Evolutionary conservation across 129 eudicot genomes (phyloP), one percentile per base, ranked within the genome.

Genomic region (Lactuca sativa): DNA sequence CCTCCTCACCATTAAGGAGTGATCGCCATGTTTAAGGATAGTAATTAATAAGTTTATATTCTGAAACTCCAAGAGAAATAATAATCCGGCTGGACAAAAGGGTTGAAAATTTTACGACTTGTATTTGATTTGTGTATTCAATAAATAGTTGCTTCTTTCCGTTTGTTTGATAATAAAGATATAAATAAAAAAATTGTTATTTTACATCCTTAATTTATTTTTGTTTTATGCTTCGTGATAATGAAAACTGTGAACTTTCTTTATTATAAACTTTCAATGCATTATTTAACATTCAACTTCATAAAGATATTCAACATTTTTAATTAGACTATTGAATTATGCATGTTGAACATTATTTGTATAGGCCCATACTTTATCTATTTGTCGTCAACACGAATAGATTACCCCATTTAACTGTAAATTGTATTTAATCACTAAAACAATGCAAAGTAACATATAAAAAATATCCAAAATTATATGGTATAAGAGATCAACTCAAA

Each of bases 1-100:
- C 78, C 84, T 18, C 81, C 76, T 44, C 52, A 73, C 56, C 33
- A 72, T 31, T 37, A 62, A 71, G 30, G 7, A 4, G 51, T 2
- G 54, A 56, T 14, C 21, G 41, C 7, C 14, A 10, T 34, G 7
- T 36, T 68, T 15, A 38, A 54, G 53, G 59, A 48, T 48, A 1
- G 18, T 69, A 31, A 7, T 1, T 69, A 31, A 7, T 1, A 44
- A 58, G 55, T 56, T 56, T 40, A 56, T 69, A 69, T 5, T 40
- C 40, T 4, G 58, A 14, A 47, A 47, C 64, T 38, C 48, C 18
- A 12, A 15, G 31, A 67, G 33, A n/a, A 44, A 41, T 31, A 70
- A 44, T 41, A 58, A 37, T 14, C 7, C 32, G 44, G 59, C 56
- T 57, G 16, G 44, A 70, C 57, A 30, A 9, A 43, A 30, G 38